A percentile compares a stretch with the other conserved stretches of the same genome.
Conservation (phyloP, 225 moss, liverwort and hornwort genomes). For the Pleurozium schreberi region DNA sequence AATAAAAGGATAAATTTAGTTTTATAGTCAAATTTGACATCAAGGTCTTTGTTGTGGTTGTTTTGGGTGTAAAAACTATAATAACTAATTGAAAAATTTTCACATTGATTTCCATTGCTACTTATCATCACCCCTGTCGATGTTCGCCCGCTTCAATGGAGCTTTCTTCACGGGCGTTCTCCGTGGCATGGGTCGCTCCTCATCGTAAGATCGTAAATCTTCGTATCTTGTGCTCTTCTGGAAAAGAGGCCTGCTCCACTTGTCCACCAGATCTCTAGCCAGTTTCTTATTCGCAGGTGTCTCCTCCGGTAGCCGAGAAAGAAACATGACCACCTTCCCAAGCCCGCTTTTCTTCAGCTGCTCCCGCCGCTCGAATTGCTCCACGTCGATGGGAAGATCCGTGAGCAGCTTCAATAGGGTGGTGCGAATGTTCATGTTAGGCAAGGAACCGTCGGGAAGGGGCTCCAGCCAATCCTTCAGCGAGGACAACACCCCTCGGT, state of each 20-base stretch:
- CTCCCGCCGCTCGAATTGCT: slow-evolving; percentile 78
- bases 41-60: no score
- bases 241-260: slow-evolving; percentile 92
- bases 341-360: slow-evolving; percentile 95
- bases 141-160: slow-evolving; percentile 22
- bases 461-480: slow-evolving; percentile 97
- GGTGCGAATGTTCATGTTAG: slow-evolving; percentile 91
- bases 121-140: no score
- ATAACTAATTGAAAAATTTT: no score
- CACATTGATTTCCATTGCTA: no score
- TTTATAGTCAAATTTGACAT: no score
- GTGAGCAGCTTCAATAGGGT: slow-evolving; percentile 82
- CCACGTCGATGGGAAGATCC: slow-evolving; percentile 92
- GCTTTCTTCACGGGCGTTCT: slow-evolving; percentile 56
- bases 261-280: slow-evolving; percentile 83
- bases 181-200: slow-evolving; percentile 65
- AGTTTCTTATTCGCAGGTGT: slow-evolving; percentile 73
- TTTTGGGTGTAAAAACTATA: no score
- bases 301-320: slow-evolving; percentile 84
- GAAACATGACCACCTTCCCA: slow-evolving; percentile 96
- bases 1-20: no score
- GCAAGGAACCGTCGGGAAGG: slow-evolving; percentile 83
- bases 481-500: slow-evolving; percentile 81
- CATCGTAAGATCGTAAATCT: slow-evolving; percentile 71
- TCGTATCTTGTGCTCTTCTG: slow-evolving; percentile 96